A percentile compares a stretch with the other conserved stretches of the same genome.
These are phyloP conservation scores for Hymenoscyphus occultus DNA, from an alignment of 2,329 filamentous ascomycete genomes.

Conservation along the genomic window DNA sequence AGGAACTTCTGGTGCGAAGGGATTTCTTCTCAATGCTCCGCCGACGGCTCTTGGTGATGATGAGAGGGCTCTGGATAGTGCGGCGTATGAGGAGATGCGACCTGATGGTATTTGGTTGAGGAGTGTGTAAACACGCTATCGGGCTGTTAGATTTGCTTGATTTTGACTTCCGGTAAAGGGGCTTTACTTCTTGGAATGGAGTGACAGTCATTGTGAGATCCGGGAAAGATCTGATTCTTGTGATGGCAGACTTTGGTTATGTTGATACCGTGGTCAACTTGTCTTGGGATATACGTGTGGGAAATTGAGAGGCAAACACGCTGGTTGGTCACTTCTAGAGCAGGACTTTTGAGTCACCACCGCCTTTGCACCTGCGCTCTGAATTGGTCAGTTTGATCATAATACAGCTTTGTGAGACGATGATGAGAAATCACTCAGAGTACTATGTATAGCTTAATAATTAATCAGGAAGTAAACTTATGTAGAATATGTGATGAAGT, in stretches of 20 bases:
- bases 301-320: background rate
- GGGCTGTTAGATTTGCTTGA: background rate
- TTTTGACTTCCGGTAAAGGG: background rate
- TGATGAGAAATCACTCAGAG: too few species aligned
- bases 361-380: background rate
- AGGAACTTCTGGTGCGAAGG: slow-evolving; percentile 60
- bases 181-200: slow-evolving; percentile 8
- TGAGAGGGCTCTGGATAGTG: slow-evolving; percentile 52
- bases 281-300: background rate
- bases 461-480: background rate
- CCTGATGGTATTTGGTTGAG: slow-evolving; percentile 60
- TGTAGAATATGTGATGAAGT: background rate
- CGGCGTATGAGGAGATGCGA: slow-evolving; percentile 57
- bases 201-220: slow-evolving; percentile 1
- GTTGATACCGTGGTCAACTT: background rate
- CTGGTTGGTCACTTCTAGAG: slow-evolving; percentile 12
- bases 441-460: background rate
- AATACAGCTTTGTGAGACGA: background rate
- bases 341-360: slow-evolving; percentile 1
- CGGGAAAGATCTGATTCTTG: background rate
- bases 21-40: slow-evolving; percentile 57
- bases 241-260: background rate
- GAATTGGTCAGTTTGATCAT: background rate
- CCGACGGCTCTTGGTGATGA: slow-evolving; percentile 63
- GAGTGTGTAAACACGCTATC: slow-evolving; percentile 49